phyloP scores from a whole-genome alignment of 2,329 filamentous ascomycete species.

The Aspergillus ustus region DNA sequence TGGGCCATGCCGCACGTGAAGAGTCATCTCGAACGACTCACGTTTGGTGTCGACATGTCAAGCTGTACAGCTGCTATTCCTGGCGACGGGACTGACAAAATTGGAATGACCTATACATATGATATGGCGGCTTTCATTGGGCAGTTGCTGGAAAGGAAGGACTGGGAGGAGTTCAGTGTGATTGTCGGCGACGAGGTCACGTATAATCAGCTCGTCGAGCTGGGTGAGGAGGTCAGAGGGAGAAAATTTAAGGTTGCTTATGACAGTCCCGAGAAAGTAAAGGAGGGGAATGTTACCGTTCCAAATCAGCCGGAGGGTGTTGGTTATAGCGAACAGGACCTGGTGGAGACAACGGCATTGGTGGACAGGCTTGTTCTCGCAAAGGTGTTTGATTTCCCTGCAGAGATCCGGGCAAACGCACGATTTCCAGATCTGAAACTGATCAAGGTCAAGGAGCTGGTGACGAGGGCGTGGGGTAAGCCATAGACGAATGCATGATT shows the following conservation, averaged over 20 bases:
- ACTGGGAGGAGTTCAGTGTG: conserved; percentile 50
- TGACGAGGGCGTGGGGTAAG: conserved; percentile 20
- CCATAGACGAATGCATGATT: not conserved
- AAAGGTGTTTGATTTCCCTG: conserved; percentile 34
- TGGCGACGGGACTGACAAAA: conserved; percentile 50
- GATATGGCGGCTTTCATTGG: conserved; percentile 56
- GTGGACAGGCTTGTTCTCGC: conserved; percentile 36
- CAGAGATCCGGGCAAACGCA: conserved; percentile 27
- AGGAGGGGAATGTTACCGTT: conserved; percentile 41
- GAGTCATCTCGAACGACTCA: conserved; percentile 45
- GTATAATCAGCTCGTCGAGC: conserved; percentile 51
- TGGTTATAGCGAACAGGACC: conserved; percentile 28
- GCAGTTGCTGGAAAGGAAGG: conserved; percentile 45
- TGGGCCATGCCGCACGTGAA: conserved; percentile 45
- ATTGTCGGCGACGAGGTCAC: conserved; percentile 49
- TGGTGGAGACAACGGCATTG: conserved; percentile 31
- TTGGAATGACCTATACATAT: conserved; percentile 54
- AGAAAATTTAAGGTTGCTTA: conserved; percentile 42
- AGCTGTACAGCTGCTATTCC: conserved; percentile 55
- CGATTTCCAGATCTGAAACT: conserved; percentile 31
- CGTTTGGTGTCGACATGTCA: conserved; percentile 51
- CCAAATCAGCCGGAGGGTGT: conserved; percentile 28
- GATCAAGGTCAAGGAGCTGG: conserved; percentile 30
- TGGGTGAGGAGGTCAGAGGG: conserved; percentile 48
- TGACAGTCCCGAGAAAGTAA: conserved; percentile 39